Evolutionary conservation across 2,329 filamentous ascomycete genomes (phyloP), one percentile per base, ranked within the genome.

Genomic region (Ophidiomyces ophidiicola): DNA sequence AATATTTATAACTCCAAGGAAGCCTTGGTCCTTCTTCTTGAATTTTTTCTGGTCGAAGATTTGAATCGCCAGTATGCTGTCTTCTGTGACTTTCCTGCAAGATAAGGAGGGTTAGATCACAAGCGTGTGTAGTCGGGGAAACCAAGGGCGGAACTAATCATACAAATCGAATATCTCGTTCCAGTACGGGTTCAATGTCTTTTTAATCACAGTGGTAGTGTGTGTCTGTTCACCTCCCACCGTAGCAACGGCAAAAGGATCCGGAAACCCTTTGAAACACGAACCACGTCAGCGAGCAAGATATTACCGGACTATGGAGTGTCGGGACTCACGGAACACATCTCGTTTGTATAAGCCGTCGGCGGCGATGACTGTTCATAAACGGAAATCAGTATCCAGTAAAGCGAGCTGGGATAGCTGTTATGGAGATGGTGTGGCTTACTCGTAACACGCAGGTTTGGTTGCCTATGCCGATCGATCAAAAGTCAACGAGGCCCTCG

Each of bases 41-140:
- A 98, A 98, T 68, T 98, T 98, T 70, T 94, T 94, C 66, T 98
- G 90, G 63, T 98, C 90, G 59, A 98, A 98, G 40, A 98, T 94
- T 59, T 98, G 90, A 32, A 98, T 87, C 5, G 90, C 90, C 33
- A 98, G 72, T 55, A 98, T 94, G 61, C 87, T 93, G 55, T 94
- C 88, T 60, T 98, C 90, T 45, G 80, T 90, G 44, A 85, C 88
- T 59, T 75, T 76, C 69, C 90, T 96, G 52, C 15, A 37, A 38
- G n/a, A 15, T 17, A 10, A 36, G 32, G 25, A 34, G 42, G 36
- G 44, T 37, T 41, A 44, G 31, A 35, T 19, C 24, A 6, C 4
- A 19, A 6, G 17, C 35, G 21, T 5, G 6, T 26, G 11, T 6
- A 10, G 4, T 10, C 20, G 21, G 38, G 32, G 18, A 31, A 6